Conservation (phyloP, 2,329 filamentous ascomycete genomes). For the Arthrobotrys pseudoclavata region DNA sequence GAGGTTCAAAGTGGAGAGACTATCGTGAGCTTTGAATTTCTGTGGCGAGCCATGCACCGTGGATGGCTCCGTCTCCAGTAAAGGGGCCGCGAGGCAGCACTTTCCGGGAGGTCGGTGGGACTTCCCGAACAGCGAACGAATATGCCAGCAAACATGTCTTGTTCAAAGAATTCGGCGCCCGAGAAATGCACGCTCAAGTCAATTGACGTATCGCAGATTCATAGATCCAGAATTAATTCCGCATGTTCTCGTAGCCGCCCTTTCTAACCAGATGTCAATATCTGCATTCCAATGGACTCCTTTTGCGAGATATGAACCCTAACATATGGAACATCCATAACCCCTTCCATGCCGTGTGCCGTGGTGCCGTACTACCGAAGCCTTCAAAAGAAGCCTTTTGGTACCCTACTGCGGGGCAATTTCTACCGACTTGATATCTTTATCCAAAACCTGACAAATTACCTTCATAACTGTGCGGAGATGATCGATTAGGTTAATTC, state of each 20-base stretch:
- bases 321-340: neutral
- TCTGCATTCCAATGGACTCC: slow-evolving; percentile 4
- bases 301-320: neutral
- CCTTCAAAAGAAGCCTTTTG: neutral
- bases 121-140: slow-evolving; percentile 34
- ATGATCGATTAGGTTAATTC: neutral
- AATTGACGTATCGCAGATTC: neutral
- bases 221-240: neutral
- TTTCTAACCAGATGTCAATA: slow-evolving; percentile 2
- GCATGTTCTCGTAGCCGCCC: neutral
- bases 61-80: slow-evolving; percentile 46
- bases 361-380: slow-evolving; percentile 2
- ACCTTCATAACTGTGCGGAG: slow-evolving; percentile 9
- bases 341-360: slow-evolving; percentile 1
- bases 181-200: neutral
- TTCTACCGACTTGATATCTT: slow-evolving; percentile 14
- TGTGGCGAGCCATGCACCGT: slow-evolving; percentile 10
- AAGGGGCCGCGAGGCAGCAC: slow-evolving; percentile 29
- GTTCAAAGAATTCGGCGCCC: neutral
- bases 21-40: slow-evolving; percentile 26
- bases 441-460: slow-evolving; percentile 36
- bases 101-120: slow-evolving; percentile 1
- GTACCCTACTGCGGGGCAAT: slow-evolving; percentile 25
- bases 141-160: neutral
- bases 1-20: slow-evolving; percentile 13